phyloP scores from a whole-genome alignment of 2,329 filamentous ascomycete species.

The Pestalotiopsis sp. region DNA sequence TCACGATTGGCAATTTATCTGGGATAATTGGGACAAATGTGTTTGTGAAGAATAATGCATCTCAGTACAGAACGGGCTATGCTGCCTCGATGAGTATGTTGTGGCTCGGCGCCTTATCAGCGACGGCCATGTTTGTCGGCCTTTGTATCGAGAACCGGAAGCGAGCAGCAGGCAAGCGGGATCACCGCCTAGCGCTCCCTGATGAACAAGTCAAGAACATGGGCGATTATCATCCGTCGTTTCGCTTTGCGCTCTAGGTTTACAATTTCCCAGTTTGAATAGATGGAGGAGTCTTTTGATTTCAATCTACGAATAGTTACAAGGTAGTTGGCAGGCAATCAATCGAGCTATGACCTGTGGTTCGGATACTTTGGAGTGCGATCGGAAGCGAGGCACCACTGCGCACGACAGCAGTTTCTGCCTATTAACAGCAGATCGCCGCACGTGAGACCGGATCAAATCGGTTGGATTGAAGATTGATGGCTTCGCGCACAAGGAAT shows the following conservation, averaged over 20 bases:
- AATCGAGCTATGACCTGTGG: not conserved
- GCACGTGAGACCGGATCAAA: not conserved
- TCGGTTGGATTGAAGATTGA: not conserved
- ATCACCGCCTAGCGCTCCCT: slow-evolving; percentile 39
- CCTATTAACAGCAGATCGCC: not conserved
- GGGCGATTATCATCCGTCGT: slow-evolving; percentile 54
- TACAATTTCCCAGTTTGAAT: not conserved
- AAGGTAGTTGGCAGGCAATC: not conserved
- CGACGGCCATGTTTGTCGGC: slow-evolving; percentile 41
- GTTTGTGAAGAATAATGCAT: slow-evolving; percentile 35
- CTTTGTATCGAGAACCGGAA: slow-evolving; percentile 47
- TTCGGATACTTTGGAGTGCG: not conserved
- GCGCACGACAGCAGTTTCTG: not conserved
- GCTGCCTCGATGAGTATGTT: slow-evolving; percentile 35
- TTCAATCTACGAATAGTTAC: not conserved
- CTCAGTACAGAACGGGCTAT: slow-evolving; percentile 40
- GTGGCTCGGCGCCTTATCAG: slow-evolving; percentile 34
- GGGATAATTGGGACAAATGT: slow-evolving; percentile 40
- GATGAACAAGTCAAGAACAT: slow-evolving; percentile 48
- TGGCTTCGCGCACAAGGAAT: not conserved
- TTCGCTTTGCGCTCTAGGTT: slow-evolving; percentile 40
- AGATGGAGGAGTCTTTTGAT: not conserved
- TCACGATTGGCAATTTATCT: slow-evolving; percentile 50
- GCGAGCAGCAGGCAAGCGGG: slow-evolving; percentile 48
- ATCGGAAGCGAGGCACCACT: not conserved